A percentile compares a stretch with the other conserved stretches of the same genome.
Evolutionary conservation across 805 yeast species (phyloP).

Genomic region (Jamesozyma lodderae): DNA sequence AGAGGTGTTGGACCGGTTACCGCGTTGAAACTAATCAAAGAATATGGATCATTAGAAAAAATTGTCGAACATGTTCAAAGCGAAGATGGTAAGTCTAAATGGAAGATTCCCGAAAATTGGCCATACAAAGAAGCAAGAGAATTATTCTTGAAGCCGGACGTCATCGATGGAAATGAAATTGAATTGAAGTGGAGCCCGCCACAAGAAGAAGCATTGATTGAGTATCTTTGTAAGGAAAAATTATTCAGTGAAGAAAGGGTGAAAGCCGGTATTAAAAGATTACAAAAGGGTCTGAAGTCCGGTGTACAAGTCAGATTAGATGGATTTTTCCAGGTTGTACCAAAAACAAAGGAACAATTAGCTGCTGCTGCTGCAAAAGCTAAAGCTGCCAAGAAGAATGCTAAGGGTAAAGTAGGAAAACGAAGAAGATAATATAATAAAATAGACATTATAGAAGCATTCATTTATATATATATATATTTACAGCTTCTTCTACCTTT

Average conservation of each 20-base stretch:
- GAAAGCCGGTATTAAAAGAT: conserved; percentile 73
- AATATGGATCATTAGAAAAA: conserved; percentile 72
- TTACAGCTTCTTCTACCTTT: no score
- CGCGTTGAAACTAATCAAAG: conserved; percentile 79
- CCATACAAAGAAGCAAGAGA: conserved; percentile 83
- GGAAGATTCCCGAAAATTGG: conserved; percentile 90
- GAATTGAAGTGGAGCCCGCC: conserved; percentile 84
- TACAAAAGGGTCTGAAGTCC: conserved; percentile 72
- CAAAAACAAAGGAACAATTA: conserved; percentile 41
- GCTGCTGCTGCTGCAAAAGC: conserved; percentile 29
- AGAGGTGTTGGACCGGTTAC: conserved; percentile 95
- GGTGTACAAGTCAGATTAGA: conserved; percentile 89
- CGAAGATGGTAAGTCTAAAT: conserved; percentile 44
- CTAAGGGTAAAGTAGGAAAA: conserved; percentile 20
- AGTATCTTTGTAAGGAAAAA: conserved; percentile 76
- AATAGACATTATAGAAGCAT: no score
- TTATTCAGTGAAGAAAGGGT: conserved; percentile 93
- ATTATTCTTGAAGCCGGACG: conserved; percentile 77
- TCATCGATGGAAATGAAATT: conserved; percentile 49
- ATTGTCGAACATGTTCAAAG: conserved; percentile 54
- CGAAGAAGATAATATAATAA: conserved; percentile 12
- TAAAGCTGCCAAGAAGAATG: conserved; percentile 21
- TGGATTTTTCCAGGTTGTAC: conserved; percentile 72
- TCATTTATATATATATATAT: no score
- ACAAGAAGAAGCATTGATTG: conserved; percentile 70